Evolutionary conservation across 805 yeast genomes (phyloP).

Genomic region (Starmerella sp.): DNA sequence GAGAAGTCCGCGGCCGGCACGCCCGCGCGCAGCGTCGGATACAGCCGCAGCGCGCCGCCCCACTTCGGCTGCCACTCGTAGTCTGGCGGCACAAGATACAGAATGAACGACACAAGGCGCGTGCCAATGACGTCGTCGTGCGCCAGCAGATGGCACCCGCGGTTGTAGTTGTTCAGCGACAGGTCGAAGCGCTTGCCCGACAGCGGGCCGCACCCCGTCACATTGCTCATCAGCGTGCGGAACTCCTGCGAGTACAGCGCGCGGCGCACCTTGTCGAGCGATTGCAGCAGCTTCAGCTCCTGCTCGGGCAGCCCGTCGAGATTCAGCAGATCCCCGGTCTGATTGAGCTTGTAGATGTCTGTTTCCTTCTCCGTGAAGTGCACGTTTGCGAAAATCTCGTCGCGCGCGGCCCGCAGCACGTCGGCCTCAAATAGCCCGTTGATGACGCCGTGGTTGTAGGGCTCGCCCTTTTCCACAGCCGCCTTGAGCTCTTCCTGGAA

Average conservation of each 20-base stretch:
- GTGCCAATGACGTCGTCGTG: constrained; percentile 98
- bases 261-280: constrained; percentile 64
- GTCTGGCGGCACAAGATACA: constrained; percentile 88
- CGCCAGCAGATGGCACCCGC: constrained; percentile 85
- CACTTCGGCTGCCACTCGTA: constrained; percentile 78
- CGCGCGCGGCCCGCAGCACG: constrained; percentile 64
- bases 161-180: constrained; percentile 80
- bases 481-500: constrained; percentile 11
- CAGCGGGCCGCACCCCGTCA: constrained; percentile 79
- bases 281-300: constrained; percentile 63
- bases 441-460: constrained; percentile 86
- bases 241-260: constrained; percentile 82
- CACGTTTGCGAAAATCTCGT: constrained; percentile 70
- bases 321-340: constrained; percentile 87
- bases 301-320: constrained; percentile 71
- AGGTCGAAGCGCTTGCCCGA: constrained; percentile 89
- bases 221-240: constrained; percentile 60
- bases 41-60: constrained; percentile 86
- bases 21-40: constrained; percentile 76
- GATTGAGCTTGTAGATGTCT: constrained; percentile 78
- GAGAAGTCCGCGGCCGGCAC: constrained; percentile 74
- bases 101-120: constrained; percentile 80
- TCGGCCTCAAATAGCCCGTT: constrained; percentile 62
- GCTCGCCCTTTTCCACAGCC: constrained; percentile 47
- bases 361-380: constrained; percentile 94